Evolutionary conservation across 306 rosid species (phyloP).

Genomic region (Alnus glutinosa): DNA sequence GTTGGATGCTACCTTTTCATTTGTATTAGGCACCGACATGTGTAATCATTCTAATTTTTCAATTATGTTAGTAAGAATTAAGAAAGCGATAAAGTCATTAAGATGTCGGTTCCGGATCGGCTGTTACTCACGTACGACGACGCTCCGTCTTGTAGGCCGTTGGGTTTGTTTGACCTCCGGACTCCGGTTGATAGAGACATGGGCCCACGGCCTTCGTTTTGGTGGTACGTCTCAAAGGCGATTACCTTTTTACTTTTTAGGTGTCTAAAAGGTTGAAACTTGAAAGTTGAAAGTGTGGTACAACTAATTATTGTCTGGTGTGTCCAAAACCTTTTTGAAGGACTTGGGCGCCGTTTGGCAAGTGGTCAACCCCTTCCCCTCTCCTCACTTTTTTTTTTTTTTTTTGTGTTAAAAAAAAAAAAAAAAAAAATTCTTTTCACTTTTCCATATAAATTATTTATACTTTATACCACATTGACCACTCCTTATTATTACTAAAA

Average conservation of each 20-base stretch:
- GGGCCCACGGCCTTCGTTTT: not conserved
- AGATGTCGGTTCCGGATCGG: not conserved
- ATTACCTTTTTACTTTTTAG: constrained; percentile 6
- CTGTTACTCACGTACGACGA: not conserved
- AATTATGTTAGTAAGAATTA: not conserved
- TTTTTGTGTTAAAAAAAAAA: too few species aligned
- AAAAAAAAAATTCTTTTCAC: too few species aligned
- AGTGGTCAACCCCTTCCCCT: too few species aligned
- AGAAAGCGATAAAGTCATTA: not conserved
- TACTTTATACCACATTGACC: too few species aligned
- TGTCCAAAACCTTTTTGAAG: too few species aligned
- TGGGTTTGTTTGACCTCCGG: not conserved
- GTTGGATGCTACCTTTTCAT: not conserved
- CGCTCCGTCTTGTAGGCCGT: not conserved
- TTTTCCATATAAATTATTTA: too few species aligned
- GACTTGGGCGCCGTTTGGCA: too few species aligned
- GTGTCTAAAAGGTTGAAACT: not conserved
- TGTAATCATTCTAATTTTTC: not conserved
- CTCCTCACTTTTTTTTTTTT: too few species aligned
- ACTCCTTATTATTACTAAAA: too few species aligned
- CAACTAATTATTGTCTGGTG: not conserved
- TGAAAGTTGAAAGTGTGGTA: not conserved
- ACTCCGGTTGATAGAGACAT: not conserved
- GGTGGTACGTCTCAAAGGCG: not conserved
- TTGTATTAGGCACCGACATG: not conserved